Conservation (phyloP, 2,329 filamentous ascomycete species). For the Xylariaceae sp. region DNA sequence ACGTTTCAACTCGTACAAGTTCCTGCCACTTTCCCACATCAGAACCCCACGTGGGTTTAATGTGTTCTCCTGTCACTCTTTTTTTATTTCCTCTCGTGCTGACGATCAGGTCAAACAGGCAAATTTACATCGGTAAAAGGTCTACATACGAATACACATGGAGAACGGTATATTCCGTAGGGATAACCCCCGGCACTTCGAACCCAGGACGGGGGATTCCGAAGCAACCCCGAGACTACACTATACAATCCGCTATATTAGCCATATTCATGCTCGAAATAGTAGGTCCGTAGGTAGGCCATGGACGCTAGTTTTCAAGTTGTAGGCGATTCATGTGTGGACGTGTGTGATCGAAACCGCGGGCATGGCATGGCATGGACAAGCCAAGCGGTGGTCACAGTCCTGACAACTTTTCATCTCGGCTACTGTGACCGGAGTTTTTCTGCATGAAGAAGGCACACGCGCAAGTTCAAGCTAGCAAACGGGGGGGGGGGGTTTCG, state of each 20-base stretch:
- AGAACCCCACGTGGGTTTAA: background rate
- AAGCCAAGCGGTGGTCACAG: background rate
- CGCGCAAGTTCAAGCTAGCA: background rate
- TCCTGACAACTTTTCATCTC: background rate
- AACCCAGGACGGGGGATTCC: background rate
- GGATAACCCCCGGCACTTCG: background rate
- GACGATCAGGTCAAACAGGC: background rate
- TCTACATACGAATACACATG: background rate
- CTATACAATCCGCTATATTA: background rate
- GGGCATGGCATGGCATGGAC: background rate
- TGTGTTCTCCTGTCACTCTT: background rate
- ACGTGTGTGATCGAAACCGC: background rate
- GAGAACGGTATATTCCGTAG: background rate
- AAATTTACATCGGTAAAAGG: background rate
- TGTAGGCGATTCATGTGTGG: background rate
- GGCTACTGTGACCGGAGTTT: background rate
- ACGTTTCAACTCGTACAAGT: background rate
- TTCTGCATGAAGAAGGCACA: background rate
- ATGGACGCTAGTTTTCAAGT: too few relatives aligned
- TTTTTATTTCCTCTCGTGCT: background rate
- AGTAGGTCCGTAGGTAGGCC: background rate
- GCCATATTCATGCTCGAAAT: too few relatives aligned
- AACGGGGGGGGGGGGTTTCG: too few relatives aligned
- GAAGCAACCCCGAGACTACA: slow-evolving; percentile 1
- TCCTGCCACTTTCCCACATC: background rate